A percentile compares a stretch with the other conserved stretches of the same genome.
phyloP scores from a whole-genome alignment of 306 rosid genomes.

The Mucuna pruriens region DNA sequence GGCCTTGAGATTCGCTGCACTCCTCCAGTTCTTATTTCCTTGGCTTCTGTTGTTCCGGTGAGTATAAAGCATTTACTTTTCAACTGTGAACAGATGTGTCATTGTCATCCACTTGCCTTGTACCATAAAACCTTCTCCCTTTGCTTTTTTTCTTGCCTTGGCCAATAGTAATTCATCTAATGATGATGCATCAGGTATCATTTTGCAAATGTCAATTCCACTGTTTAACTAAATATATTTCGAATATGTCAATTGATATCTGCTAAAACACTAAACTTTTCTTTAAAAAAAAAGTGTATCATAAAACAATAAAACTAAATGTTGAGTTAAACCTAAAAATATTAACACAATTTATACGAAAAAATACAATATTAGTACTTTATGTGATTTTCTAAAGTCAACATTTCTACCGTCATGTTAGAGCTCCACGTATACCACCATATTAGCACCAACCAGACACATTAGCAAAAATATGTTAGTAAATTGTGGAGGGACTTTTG shows the following conservation, averaged over 20 bases:
- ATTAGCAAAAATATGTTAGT: too few relatives aligned
- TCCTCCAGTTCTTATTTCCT: constrained; percentile 1
- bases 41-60: constrained; percentile 5
- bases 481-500: too few relatives aligned
- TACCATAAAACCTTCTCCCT: background rate
- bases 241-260: background rate
- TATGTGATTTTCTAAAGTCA: too few relatives aligned
- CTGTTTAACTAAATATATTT: too few relatives aligned
- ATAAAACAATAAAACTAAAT: background rate
- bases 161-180: background rate
- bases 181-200: background rate
- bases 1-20: background rate
- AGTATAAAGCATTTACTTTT: constrained; percentile 26
- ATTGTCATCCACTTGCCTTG: constrained; percentile 28
- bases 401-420: too few relatives aligned
- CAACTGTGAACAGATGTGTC: background rate
- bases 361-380: too few relatives aligned
- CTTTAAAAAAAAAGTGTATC: background rate
- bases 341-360: too few relatives aligned
- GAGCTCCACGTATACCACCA: too few relatives aligned
- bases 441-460: too few relatives aligned
- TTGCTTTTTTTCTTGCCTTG: background rate
- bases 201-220: too few relatives aligned
- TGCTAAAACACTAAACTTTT: background rate
- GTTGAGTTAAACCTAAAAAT: background rate